A percentile compares a stretch with the other conserved stretches of the same genome.
Conservation (phyloP, 805 yeast genomes). For the Helenozyma rhizophorensis region DNA sequence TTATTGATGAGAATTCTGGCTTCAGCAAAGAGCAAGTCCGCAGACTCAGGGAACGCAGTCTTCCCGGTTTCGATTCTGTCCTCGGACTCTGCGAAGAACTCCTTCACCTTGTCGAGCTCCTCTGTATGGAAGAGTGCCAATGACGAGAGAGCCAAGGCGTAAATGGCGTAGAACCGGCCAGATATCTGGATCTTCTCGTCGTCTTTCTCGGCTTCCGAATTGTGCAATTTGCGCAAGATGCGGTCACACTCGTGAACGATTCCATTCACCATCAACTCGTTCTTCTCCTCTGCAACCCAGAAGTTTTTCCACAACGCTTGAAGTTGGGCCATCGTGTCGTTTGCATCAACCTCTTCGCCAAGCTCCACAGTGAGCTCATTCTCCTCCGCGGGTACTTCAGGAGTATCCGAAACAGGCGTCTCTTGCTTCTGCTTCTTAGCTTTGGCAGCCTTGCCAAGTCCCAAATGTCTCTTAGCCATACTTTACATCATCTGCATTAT, state of each 20-base stretch:
- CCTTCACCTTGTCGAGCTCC: conserved; percentile 41
- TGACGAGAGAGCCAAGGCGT: conserved; percentile 67
- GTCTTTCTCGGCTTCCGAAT: conserved; percentile 4
- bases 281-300: conserved; percentile 50
- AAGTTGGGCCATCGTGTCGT: conserved; percentile 76
- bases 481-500: too few relatives aligned
- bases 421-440: conserved; percentile 22
- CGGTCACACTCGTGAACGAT: conserved; percentile 91
- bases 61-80: conserved; percentile 66
- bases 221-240: conserved; percentile 46
- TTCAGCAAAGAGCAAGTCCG: conserved; percentile 47
- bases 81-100: conserved; percentile 64
- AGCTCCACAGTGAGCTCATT: conserved; percentile 54
- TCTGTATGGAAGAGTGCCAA: conserved; percentile 53
- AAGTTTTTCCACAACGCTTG: conserved; percentile 69
- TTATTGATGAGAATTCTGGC: conserved; percentile 53
- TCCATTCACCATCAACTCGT: conserved; percentile 70
- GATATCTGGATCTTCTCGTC: conserved; percentile 21
- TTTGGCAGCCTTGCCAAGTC: conserved; percentile 31
- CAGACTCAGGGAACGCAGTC: conserved; percentile 42
- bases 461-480: conserved; percentile 34
- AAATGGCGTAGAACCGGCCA: conserved; percentile 63
- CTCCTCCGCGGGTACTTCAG: conserved; percentile 7
- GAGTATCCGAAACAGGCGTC: neutral
- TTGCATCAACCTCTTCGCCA: conserved; percentile 63